Evolutionary conservation across 768 basidiomycete genomes (phyloP), one percentile per base, ranked within the genome.

Genomic region (Podaxis rugospora): DNA sequence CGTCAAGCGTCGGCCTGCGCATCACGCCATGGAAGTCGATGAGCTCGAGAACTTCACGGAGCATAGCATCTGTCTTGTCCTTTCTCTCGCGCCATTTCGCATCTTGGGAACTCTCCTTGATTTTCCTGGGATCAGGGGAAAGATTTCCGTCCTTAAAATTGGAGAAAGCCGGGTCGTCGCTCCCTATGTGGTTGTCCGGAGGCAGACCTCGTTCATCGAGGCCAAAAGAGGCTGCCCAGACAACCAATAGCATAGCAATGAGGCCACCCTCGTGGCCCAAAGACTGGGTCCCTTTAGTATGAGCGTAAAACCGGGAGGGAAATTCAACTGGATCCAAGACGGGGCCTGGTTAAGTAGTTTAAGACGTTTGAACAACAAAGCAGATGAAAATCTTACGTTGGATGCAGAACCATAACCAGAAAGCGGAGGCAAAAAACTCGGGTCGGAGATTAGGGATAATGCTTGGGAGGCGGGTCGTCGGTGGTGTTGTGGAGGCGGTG

Each of bases 201-300:
- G 88, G 84, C 14, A 81, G 68, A 39, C 93, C 95, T 46, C 78
- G 80, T 66, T 93, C 91, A 70, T 95, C 84, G 50, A 96, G 76
- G 42, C 95, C 95, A 70, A 92, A 95, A 40, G 92, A 93, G 3
- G 87, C 83, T 0, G 93, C 95, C 93, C 93, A 97, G 21, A 89
- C 85, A 47, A 91, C 91, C 21, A 96, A 79, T 32, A 92, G 73
- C 80, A 91, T 89, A 18, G 87, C 81, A 42, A 97, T 80, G 59
- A 96, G 82, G 44, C 83, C 83, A 11, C 88, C 93, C 65, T 92
- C 87, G 51, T 83, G 78, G n/a, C 84, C 81, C 10, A 96, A 81
- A 14, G 82, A 73, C 16, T 83, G 79, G 3, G 80, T 75, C 0
- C 88, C 88, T 61, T 89, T 84, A 59, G 72, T 70, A 67, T 88